Conservation (phyloP, 768 basidiomycete genomes). For the Cyclocybe cylindracea region DNA sequence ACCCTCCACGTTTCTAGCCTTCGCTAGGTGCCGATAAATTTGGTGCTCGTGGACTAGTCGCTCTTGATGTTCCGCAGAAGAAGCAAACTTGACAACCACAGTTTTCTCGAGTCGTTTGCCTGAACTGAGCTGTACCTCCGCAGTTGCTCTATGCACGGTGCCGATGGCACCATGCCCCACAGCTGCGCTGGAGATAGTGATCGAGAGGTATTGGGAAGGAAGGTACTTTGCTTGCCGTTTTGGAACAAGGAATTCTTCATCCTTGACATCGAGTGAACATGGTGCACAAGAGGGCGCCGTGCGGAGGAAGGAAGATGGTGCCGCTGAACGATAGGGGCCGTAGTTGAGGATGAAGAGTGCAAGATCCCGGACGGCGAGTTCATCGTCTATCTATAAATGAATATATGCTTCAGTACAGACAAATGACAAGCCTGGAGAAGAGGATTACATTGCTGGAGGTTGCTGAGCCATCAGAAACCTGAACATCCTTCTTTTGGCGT, state of each 20-base stretch:
- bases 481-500: no score
- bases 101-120: not conserved
- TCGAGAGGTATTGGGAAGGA: not conserved
- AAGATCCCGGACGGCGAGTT: not conserved
- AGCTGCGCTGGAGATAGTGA: not conserved
- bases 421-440: not conserved
- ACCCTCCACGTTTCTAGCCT: not conserved
- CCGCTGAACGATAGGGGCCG: not conserved
- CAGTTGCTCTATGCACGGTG: not conserved
- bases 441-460: no score
- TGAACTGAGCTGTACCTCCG: not conserved
- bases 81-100: slow-evolving; percentile 2
- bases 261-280: not conserved
- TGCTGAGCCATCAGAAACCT: no score
- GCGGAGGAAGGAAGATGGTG: slow-evolving; percentile 3
- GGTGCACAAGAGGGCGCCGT: slow-evolving; percentile 2
- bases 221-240: not conserved
- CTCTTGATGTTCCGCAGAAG: not conserved
- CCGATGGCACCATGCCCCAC: slow-evolving; percentile 1
- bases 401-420: not conserved
- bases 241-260: not conserved
- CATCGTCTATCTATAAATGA: not conserved
- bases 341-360: not conserved
- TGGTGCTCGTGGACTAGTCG: slow-evolving; percentile 3
- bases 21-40: not conserved